Evolutionary conservation across 2,329 filamentous ascomycete species (phyloP), one percentile per base, ranked within the genome.

Genomic region (Mycocentrospora acerina): DNA sequence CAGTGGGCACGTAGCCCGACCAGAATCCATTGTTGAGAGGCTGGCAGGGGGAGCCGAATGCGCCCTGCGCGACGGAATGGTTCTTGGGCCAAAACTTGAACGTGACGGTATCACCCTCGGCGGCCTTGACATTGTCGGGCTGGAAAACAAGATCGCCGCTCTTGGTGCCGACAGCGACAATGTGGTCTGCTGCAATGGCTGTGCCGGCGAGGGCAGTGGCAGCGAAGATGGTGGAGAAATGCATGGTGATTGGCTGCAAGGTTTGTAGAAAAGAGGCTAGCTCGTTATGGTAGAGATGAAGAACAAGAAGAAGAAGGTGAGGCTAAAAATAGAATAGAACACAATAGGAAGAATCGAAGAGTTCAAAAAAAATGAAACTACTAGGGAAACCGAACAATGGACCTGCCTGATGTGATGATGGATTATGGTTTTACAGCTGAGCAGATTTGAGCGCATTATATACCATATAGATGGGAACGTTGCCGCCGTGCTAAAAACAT

Each of bases 21-120:
- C 60, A 68, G 57, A 70, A 67, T 27, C 59, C 61, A n/a, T 48
- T 48, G 32, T 46, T 36, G 44, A 56, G 35, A 9, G 67, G 67
- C 36, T 56, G 34, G 49, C 67, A 70, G 27, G 66, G 64, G 7
- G 43, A 41, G 33, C 40, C 59, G 39, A 68, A 68, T 29, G 61
- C 46, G 18, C 57, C 54, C 42, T 68, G 63, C 15, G 62, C 66
- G 37, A 69, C 60, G 27, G 62, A 66, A 55, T 70, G 67, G 52
- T 64, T 64, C 52, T 62, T 62, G 34, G 65, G 62, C 58, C 60
- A 67, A 57, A 69, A 70, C 33, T 53, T 46, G 60, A 68, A 70
- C 14, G 48, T 60, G 32, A 69, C 59, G 19, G 55, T 66, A 40
- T 69, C 66, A 26, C 66, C 66, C 40, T 63, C 42, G 14, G 55